Evolutionary conservation across 1,284 basidiomycete genomes (phyloP).

Genomic region (Rhodotorula sp.): DNA sequence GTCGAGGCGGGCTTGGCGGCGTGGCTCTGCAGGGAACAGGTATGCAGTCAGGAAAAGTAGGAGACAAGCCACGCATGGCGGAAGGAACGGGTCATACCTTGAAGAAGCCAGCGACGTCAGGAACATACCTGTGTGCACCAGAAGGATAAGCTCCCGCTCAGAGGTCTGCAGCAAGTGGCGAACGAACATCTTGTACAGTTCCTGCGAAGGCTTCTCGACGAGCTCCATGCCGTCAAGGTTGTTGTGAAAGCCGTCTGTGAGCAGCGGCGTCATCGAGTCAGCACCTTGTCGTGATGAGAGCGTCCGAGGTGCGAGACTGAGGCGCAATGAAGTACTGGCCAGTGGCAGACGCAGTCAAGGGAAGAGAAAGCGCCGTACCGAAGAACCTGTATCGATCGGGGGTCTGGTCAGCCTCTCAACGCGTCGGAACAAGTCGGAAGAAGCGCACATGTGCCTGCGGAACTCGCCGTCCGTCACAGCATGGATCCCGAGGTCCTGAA

Average conservation of each 20-base stretch:
- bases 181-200: conserved; percentile 53
- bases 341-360: too few species aligned
- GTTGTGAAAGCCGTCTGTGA: conserved; percentile 61
- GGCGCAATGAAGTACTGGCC: too few species aligned
- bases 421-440: not conserved
- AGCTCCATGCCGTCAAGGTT: conserved; percentile 60
- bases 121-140: conserved; percentile 50
- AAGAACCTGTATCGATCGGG: conserved; percentile 40
- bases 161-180: not conserved
- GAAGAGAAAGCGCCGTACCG: conserved; percentile 1
- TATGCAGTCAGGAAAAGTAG: not conserved
- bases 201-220: conserved; percentile 53
- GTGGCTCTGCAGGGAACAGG: not conserved
- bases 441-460: conserved; percentile 33
- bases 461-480: conserved; percentile 54
- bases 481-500: conserved; percentile 48
- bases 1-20: conserved; percentile 49
- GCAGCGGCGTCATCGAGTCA: too few species aligned
- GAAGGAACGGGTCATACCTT: not conserved
- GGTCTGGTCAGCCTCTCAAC: not conserved
- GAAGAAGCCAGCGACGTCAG: conserved; percentile 55
- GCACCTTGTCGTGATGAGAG: too few species aligned
- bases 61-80: too few species aligned
- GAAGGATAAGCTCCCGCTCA: not conserved
- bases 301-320: not conserved